A percentile compares a stretch with the other conserved stretches of the same genome.
phyloP scores from a whole-genome alignment of 1,139 yeast genomes.

The Meyerozyma athensensis region DNA sequence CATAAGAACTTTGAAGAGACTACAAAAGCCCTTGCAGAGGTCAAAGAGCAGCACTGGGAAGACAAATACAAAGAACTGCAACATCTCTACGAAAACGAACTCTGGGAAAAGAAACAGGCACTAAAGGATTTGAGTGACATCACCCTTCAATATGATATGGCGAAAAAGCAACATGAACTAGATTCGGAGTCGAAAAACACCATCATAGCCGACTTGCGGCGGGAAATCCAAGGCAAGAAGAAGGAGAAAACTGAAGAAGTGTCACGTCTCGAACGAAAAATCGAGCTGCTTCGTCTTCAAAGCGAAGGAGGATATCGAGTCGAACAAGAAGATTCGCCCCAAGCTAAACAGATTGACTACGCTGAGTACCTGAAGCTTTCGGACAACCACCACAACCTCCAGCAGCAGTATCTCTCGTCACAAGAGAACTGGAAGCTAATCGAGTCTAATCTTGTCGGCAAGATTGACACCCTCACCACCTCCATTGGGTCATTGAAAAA shows the following conservation, averaged over 20 bases:
- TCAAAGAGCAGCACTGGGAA: constrained; percentile 27
- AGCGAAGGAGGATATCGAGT: constrained; percentile 20
- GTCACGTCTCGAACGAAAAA: constrained; percentile 43
- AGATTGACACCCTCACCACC: constrained; percentile 41
- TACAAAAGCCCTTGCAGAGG: constrained; percentile 5
- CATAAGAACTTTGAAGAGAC: constrained; percentile 17
- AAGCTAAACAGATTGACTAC: constrained; percentile 17
- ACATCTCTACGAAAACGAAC: constrained; percentile 30
- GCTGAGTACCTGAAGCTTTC: constrained; percentile 38
- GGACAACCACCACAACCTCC: constrained; percentile 47
- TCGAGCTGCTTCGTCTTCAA: constrained; percentile 36
- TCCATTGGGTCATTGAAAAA: constrained; percentile 32
- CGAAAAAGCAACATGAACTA: constrained; percentile 33
- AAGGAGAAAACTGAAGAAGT: constrained; percentile 45
- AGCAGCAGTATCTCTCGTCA: constrained; percentile 62
- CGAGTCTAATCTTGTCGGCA: constrained; percentile 48
- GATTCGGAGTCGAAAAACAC: constrained; percentile 30
- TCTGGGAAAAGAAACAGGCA: constrained; percentile 22
- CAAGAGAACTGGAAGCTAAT: constrained; percentile 63
- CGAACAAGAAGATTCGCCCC: constrained; percentile 12
- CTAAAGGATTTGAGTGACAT: constrained; percentile 34
- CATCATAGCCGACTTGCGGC: constrained; percentile 21
- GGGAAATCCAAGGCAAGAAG: constrained; percentile 23
- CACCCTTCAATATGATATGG: constrained; percentile 35
- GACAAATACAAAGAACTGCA: constrained; percentile 35